These are phyloP conservation scores for Elsinoe fawcettii DNA, from an alignment of 2,329 filamentous ascomycete species.

Conservation along the genomic window DNA sequence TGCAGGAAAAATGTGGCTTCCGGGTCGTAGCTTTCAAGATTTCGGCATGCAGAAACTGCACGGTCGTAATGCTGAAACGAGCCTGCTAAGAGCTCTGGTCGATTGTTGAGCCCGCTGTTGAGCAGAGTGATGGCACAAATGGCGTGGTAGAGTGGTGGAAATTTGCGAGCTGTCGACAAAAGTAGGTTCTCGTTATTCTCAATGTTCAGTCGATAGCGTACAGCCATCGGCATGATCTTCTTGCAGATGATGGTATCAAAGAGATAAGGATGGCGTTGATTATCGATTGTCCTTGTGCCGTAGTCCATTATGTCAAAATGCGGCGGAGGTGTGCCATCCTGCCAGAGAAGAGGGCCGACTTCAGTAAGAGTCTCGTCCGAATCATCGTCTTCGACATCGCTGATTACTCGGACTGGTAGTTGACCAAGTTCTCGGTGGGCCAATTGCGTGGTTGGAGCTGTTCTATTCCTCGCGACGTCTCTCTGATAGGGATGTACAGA, in stretches of 20 bases:
- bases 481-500: background rate
- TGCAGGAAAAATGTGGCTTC: slow-evolving; percentile 51
- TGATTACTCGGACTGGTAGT: background rate
- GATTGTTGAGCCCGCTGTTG: slow-evolving; percentile 40
- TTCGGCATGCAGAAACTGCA: slow-evolving; percentile 33
- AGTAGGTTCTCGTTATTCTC: slow-evolving; percentile 16
- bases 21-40: slow-evolving; percentile 43
- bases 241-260: slow-evolving; percentile 15
- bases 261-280: slow-evolving; percentile 5
- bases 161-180: slow-evolving; percentile 8
- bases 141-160: slow-evolving; percentile 41
- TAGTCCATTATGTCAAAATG: slow-evolving; percentile 13
- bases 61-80: slow-evolving; percentile 49
- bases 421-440: background rate
- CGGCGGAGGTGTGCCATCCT: background rate
- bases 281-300: slow-evolving; percentile 2
- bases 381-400: background rate
- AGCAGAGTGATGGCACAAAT: slow-evolving; percentile 44
- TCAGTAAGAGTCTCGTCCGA: background rate
- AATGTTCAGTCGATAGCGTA: slow-evolving; percentile 15
- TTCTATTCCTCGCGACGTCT: background rate
- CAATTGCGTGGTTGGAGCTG: background rate
- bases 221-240: slow-evolving; percentile 17
- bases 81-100: slow-evolving; percentile 33
- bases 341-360: background rate